Evolutionary conservation across 495 filamentous ascomycete species (phyloP).

Genomic region (Hypoxylon fragiforme): DNA sequence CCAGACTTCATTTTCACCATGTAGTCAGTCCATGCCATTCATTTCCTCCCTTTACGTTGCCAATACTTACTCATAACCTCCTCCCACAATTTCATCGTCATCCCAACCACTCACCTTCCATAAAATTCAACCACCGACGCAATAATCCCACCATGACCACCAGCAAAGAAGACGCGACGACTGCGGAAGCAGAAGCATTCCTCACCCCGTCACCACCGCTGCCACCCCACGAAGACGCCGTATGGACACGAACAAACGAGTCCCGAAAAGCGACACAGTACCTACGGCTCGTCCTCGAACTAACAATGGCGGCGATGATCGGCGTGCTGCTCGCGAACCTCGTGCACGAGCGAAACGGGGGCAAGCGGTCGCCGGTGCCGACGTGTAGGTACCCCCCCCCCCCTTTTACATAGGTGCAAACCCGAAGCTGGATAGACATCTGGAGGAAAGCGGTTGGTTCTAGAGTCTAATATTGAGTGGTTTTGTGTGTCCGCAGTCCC

Average conservation of each 20-base stretch:
- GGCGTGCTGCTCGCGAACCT: slow-evolving; percentile 12
- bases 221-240: slow-evolving; percentile 8
- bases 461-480: slow-evolving; percentile 1
- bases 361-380: slow-evolving; percentile 24
- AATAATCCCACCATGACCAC: no score
- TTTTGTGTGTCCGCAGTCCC: slow-evolving; percentile 37
- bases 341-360: slow-evolving; percentile 13
- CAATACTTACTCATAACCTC: no score
- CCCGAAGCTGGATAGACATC: no score
- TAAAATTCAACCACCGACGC: no score
- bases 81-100: no score
- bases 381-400: slow-evolving; percentile 22
- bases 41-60: no score
- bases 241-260: slow-evolving; percentile 14
- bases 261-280: slow-evolving; percentile 7
- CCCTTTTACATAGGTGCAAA: no score
- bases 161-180: no score
- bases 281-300: slow-evolving; percentile 31
- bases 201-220: slow-evolving; percentile 12
- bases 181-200: slow-evolving; percentile 44
- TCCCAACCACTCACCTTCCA: no score
- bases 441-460: not conserved
- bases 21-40: no score
- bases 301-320: slow-evolving; percentile 30
- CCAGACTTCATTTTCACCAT: no score